Base-by-base conservation (phyloP, 176 grass and related monocot genomes). In the Zea mays region DNA sequence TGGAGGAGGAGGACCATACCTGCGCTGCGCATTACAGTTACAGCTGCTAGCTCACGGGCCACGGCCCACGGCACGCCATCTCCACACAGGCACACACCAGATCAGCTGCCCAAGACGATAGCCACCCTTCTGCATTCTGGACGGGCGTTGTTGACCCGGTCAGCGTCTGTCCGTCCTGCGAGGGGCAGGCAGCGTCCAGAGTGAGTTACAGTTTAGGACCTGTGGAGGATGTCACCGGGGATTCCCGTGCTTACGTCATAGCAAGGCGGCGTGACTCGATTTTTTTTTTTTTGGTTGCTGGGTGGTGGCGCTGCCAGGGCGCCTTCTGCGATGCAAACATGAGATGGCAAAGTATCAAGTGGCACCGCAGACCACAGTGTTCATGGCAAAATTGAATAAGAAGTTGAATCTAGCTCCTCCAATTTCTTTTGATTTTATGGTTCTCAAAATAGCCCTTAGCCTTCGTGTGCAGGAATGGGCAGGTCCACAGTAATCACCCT, bases 11-110 rank as follows among this genome's bases (percentile, higher is more conserved):
- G 17, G 55, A 74, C 48, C 37, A 43, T 71, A 40, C n/a, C 43
- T 75, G 14, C n/a, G 21, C 35, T 66, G 21, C 11, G 52, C 76
- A 71, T 76, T 71, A 65, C 36, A 42, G 17, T 45, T 10, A 27
- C 27, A 27, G 27, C 27, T 27, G 27, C 27, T 27, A 27, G 65
- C 27, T 81, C 81, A 80, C 77, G 65, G 77, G 86, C 47, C 40
- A 40, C 56, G 65, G 64, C 55, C 27, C 27, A 55, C 81, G 14
- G 3, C 69, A 2, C 20, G 3, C 49, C 65, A 56, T 54, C 20
- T 10, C 20, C 14, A 12, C 21, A 4, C 5, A n/a, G 1, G n/a
- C 27, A 27, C 27, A 27, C 27, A 27, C 42, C 42, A 69, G 66
- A 68, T 27, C 27, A 27, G 65, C 65, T 20, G 65, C 8, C 17